Conservation (phyloP, 306 rosid genomes). For the Gynostemma pentaphyllum region DNA sequence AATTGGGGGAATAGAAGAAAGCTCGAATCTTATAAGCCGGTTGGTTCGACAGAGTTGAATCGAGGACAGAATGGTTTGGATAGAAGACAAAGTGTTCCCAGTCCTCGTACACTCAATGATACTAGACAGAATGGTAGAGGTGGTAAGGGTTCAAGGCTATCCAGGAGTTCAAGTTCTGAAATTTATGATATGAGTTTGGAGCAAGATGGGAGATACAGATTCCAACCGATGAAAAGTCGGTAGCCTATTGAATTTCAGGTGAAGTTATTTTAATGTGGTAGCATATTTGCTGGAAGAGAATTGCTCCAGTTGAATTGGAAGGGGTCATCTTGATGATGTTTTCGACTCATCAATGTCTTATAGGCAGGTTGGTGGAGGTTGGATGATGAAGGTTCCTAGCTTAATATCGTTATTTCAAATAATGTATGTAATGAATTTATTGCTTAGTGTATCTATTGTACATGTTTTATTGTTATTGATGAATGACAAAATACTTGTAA, state of each 20-base stretch:
- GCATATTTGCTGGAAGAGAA: constrained; percentile 4
- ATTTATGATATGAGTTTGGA: constrained; percentile 66
- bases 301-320: neutral
- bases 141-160: constrained; percentile 20
- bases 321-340: neutral
- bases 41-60: constrained; percentile 23
- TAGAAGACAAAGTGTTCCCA: constrained; percentile 25
- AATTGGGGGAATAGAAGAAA: constrained; percentile 26
- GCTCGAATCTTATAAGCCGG: constrained; percentile 16
- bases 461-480: neutral
- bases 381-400: neutral
- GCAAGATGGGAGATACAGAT: constrained; percentile 55
- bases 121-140: constrained; percentile 9
- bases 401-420: neutral
- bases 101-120: constrained; percentile 11
- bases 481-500: neutral
- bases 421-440: neutral
- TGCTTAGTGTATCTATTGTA: neutral
- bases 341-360: neutral
- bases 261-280: neutral
- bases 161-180: constrained; percentile 27
- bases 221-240: constrained; percentile 24
- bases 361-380: neutral
- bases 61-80: constrained; percentile 27
- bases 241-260: neutral